Evolutionary conservation across 129 eudicot species (phyloP).

Genomic region (Centaurea solstitialis): DNA sequence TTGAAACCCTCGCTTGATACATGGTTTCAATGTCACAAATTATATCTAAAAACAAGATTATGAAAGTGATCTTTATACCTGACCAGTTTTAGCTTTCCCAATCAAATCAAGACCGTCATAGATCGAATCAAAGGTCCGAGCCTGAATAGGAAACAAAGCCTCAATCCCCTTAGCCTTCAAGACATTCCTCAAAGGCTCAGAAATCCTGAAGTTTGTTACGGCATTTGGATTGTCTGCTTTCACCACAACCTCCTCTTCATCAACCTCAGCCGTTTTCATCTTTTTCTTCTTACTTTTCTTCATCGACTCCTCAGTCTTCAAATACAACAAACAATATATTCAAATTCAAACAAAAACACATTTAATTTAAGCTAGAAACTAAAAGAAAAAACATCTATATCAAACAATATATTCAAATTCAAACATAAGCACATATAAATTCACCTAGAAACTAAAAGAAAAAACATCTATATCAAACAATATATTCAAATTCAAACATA

Average conservation of each 20-base stretch:
- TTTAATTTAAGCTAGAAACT: background rate
- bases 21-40: background rate
- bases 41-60: background rate
- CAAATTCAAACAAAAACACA: background rate
- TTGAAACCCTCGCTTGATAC: background rate
- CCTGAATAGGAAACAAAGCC: slow-evolving; percentile 89
- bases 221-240: slow-evolving; percentile 67
- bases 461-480: background rate
- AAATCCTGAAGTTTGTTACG: slow-evolving; percentile 65
- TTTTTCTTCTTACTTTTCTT: slow-evolving; percentile 60
- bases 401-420: too few species aligned
- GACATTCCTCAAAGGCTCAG: slow-evolving; percentile 66
- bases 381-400: background rate
- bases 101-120: slow-evolving; percentile 89
- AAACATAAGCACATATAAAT: too few species aligned
- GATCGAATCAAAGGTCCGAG: slow-evolving; percentile 66
- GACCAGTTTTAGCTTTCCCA: slow-evolving; percentile 96
- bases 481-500: too few species aligned
- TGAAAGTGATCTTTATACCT: slow-evolving; percentile 42
- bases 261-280: slow-evolving; percentile 44
- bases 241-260: slow-evolving; percentile 32
- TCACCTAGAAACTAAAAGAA: background rate
- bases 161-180: slow-evolving; percentile 77
- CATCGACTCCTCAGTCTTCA: slow-evolving; percentile 40
- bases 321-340: background rate